Evolutionary conservation across 2,329 filamentous ascomycete species (phyloP), one percentile per base, ranked within the genome.

Genomic region (Penicillium sp.): DNA sequence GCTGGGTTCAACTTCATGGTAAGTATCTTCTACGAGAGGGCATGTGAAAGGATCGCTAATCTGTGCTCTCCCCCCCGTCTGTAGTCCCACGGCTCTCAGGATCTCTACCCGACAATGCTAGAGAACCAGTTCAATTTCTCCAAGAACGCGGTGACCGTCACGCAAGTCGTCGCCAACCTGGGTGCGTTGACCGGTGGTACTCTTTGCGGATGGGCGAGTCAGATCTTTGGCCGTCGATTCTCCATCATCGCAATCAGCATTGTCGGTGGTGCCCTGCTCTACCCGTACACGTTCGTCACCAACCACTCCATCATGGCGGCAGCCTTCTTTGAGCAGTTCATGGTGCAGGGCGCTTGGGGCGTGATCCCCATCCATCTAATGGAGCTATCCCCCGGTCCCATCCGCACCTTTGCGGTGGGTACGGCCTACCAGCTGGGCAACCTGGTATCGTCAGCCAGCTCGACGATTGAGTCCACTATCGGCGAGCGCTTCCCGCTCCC

Each of bases 1-100:
- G 84, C 87, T 2, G 87, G 87, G 3, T 93, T 94, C 73, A 94
- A 94, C 68, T 94, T 93, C 60, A 89, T 93, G 85, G 69, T 72
- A 52, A 41, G 59, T 34, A 10, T 18, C 17, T n/a, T 13, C 23
- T 17, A 5, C 14, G 28, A 29, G 13, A 29, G 13, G 26, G 13
- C 5, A 7, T 9, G 13, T 8, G 7, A 11, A 8, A 6, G 9
- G 13, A 14, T 6, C 26, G 11, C 9, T 31, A 38, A 19, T 18
- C 2, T 23, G 14, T 25, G 26, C 45, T 52, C 33, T 59, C 34
- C 18, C 15, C 15, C 17, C 17, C 9, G 5, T 33, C 6, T 36
- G 28, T 41, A 68, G 65, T 86, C 82, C 13, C 86, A 90, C 59
- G 86, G 86, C 38, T 84, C 80, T 15, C 81, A 85, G 55, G 79